Evolutionary conservation across 2,329 filamentous ascomycete species (phyloP), one percentile per base, ranked within the genome.

Genomic region (Trichoderma gracile): DNA sequence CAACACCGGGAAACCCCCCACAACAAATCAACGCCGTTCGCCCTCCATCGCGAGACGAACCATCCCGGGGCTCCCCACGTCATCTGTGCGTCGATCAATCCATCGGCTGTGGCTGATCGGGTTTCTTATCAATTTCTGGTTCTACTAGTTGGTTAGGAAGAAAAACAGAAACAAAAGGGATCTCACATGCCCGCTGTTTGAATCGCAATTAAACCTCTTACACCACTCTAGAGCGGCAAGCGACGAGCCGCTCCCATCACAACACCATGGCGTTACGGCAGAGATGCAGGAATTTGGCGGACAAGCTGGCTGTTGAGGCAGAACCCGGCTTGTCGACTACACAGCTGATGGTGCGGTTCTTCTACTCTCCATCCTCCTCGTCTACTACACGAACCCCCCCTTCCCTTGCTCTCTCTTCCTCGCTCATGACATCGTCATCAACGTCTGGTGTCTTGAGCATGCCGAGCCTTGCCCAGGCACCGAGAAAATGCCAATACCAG

Each of bases 321-420:
- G 93, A 96, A 76, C 86, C 89, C 1, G 92, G 91, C 52, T 83
- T 97, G 71, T 90, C 88, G 8, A 88, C 84, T 60, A 84, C 88
- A 17, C 91, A 97, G 80, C 81, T 96, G 69, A 93, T 97, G 89
- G 84, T 86, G 78, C 70, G 78, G 66, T 45, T 52, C 57, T 52
- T 59, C 45, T 40, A 30, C 30, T 52, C 25, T 40, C 8, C n/a
- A 5, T 23, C 27, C 15, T 58, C 38, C n/a, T 50, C 43, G 47
- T 60, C 40, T 23, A 43, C 23, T 21, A 52, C 58, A 40, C 50
- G 45, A 52, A 14, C 3, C 6, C 5, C 23, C 27, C 9, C 14
- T 50, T 33, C n/a, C 23, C 5, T 4, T 3, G 14, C 42, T 15
- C n/a, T 56, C 50, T 23, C 23, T 14, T 33, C 17, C 33, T 45